Conservation (phyloP, 345 rosid genomes). For the Citrus sp. region DNA sequence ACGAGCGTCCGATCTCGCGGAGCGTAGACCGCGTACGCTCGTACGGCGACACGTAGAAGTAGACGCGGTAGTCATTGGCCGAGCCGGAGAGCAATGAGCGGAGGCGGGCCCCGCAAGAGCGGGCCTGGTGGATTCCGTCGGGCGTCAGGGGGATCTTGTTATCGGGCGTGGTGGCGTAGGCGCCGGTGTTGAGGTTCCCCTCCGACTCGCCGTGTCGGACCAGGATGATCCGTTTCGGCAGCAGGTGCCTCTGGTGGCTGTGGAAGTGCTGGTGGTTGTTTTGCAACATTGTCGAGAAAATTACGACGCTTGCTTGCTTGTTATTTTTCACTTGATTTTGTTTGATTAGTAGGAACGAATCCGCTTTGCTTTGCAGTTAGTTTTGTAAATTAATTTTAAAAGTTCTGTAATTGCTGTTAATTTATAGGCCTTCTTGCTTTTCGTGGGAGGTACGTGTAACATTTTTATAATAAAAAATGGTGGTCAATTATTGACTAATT, state of each 20-base stretch:
- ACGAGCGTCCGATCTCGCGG: constrained; percentile 85
- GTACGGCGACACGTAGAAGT: constrained; percentile 95
- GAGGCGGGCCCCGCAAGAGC: constrained; percentile 55
- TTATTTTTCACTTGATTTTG: background rate
- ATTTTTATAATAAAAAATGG: no score
- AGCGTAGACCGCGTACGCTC: constrained; percentile 87
- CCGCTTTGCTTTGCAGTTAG: background rate
- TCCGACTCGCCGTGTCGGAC: constrained; percentile 95
- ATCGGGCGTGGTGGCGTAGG: constrained; percentile 85
- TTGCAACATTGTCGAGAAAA: background rate
- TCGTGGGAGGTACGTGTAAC: background rate
- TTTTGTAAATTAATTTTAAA: background rate
- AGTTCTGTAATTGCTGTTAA: background rate
- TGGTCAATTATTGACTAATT: background rate
- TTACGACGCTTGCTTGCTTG: background rate
- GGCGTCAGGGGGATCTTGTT: constrained; percentile 75
- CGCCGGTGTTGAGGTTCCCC: constrained; percentile 77
- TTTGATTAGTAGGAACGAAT: no score
- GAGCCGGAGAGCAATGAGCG: constrained; percentile 39
- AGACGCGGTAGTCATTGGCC: constrained; percentile 54
- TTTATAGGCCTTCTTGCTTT: background rate
- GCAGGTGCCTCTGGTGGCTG: constrained; percentile 15
- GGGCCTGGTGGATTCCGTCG: constrained; percentile 56
- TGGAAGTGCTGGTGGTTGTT: background rate
- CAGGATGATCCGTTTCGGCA: constrained; percentile 89